phyloP scores from a whole-genome alignment of 768 basidiomycete species.

The Naganishia vaughanmartiniae region DNA sequence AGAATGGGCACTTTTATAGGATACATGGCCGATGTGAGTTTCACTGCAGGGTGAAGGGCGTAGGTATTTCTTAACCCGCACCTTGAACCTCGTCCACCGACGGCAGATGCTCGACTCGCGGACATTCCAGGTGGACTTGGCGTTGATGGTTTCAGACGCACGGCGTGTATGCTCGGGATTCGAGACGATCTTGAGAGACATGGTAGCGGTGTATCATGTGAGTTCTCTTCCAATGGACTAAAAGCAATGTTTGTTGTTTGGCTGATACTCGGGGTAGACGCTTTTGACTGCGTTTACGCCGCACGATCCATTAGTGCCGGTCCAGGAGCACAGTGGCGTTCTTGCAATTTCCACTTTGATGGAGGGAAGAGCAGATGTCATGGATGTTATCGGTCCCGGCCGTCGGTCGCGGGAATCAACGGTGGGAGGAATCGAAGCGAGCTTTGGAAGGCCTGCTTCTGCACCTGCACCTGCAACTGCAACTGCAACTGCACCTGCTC shows the following conservation, averaged over 20 bases:
- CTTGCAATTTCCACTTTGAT: not conserved
- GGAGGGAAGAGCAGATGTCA: no score
- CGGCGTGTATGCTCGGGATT: not conserved
- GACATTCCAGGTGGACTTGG: constrained; percentile 23
- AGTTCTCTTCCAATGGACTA: not conserved
- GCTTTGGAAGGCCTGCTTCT: not conserved
- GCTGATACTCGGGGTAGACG: not conserved
- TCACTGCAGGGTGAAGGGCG: no score
- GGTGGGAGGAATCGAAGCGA: no score
- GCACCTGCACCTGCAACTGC: not conserved
- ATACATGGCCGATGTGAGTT: constrained; percentile 34
- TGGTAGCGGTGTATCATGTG: constrained; percentile 30
- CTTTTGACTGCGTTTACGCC: constrained; percentile 23
- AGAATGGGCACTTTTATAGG: constrained; percentile 29
- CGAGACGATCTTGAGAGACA: constrained; percentile 28
- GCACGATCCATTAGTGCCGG: not conserved
- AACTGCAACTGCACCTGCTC: not conserved
- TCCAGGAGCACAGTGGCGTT: not conserved
- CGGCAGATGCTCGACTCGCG: constrained; percentile 31
- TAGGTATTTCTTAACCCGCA: no score
- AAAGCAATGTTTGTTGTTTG: not conserved
- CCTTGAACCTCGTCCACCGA: not conserved
- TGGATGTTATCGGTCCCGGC: no score
- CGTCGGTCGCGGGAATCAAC: no score
- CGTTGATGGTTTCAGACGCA: not conserved